Base-by-base conservation (phyloP, 2,329 filamentous ascomycete species). In the Exserohilum rostratum region DNA sequence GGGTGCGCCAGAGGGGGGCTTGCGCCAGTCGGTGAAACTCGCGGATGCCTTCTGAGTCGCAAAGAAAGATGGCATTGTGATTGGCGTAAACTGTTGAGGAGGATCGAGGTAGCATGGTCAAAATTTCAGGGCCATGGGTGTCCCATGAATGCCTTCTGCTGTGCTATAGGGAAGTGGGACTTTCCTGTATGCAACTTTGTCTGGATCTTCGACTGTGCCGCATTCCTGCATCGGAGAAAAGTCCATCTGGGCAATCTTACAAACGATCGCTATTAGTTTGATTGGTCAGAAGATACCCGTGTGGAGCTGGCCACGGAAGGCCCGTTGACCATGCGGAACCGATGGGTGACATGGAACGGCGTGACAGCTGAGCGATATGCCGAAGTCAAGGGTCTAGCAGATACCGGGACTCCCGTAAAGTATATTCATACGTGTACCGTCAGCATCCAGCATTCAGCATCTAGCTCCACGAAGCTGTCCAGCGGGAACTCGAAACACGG, bases 31-130 rank as follows among this genome's bases (percentile, higher is more conserved):
- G 29, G 29, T 31, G 29, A n/a, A 34, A 31, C 11, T 22, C 5
- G 25, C 39, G 13, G 15, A 54, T 18, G 15, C 30, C 13, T 20
- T 37, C 2, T 25, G 15, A 35, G 38, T 49, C 40, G 51, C 20
- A 13, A 42, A 30, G 29, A 30, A 20, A 18, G 3, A 43, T 13
- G 17, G 13, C 25, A 39, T n/a, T 17, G 3, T 31, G 11, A 45
- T 37, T 33, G 48, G 40, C 18, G n/a, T 15, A 22, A 30, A 51
- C 17, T 51, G 33, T 46, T 51, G 48, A 38, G 25, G 30, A 46
- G n/a, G 48, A 44, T 46, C 17, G 18, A 13, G 34, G 33, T 4
- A 37, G 15, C 25, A 45, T 12, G 17, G 18, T n/a, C n/a, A 30
- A 39, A 18, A 45, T 11, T 37, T 15, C 33, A 34, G 40, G 33